These are phyloP conservation scores for Citrus cavaleriei DNA, from an alignment of 345 rosid genomes.

Conservation along the genomic window DNA sequence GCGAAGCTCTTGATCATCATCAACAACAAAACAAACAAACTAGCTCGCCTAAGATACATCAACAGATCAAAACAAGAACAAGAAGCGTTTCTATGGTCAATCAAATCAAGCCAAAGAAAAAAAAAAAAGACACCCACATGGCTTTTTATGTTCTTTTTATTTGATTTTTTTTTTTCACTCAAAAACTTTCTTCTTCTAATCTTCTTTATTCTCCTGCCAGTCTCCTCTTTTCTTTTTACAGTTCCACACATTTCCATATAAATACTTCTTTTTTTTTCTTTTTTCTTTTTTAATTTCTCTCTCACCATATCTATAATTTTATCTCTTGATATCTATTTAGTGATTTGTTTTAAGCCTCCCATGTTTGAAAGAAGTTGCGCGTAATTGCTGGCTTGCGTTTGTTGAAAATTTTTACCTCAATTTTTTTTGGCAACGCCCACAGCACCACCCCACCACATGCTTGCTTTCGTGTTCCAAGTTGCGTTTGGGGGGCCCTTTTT, in stretches of 20 bases:
- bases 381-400: conserved; percentile 6
- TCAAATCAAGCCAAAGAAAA: background rate
- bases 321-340: background rate
- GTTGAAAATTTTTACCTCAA: background rate
- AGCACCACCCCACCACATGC: background rate
- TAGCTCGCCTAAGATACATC: background rate
- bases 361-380: background rate
- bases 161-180: background rate
- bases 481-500: background rate
- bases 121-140: conserved; percentile 4
- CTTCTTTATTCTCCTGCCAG: conserved; percentile 21
- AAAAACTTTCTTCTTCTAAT: conserved; percentile 19
- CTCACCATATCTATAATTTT: background rate
- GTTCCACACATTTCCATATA: conserved; percentile 25
- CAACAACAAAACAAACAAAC: background rate
- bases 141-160: no score
- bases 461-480: background rate
- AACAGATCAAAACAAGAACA: conserved; percentile 13
- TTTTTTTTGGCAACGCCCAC: background rate
- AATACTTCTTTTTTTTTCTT: background rate
- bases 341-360: background rate
- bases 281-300: background rate
- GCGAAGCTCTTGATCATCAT: conserved; percentile 17
- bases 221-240: background rate
- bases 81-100: background rate